Evolutionary conservation across 2,329 filamentous ascomycete genomes (phyloP).

Genomic region (Sporothrix schenckii): DNA sequence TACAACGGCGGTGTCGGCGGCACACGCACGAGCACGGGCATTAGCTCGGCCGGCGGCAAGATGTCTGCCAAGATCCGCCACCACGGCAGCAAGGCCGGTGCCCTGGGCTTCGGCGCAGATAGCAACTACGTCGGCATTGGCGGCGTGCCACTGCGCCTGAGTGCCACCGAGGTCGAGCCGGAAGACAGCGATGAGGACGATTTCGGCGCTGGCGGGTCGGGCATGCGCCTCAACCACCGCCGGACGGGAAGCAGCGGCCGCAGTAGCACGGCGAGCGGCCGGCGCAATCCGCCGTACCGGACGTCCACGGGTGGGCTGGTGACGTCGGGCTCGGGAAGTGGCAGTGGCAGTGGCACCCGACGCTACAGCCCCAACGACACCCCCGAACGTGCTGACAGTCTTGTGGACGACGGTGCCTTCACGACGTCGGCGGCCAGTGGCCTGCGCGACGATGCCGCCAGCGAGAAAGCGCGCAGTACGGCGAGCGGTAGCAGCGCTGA

Average conservation of each 20-base stretch:
- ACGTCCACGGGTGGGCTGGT: constrained; percentile 51
- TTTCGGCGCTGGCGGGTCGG: constrained; percentile 40
- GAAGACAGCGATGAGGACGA: constrained; percentile 80
- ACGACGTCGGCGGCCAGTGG: constrained; percentile 22
- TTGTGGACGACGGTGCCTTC: constrained; percentile 44
- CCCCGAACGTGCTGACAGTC: constrained; percentile 58
- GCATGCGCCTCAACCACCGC: constrained; percentile 61
- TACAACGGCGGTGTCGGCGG: constrained; percentile 50
- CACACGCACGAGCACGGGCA: constrained; percentile 64
- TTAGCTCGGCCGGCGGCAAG: constrained; percentile 60
- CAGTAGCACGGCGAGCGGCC: constrained; percentile 64
- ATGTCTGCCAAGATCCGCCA: constrained; percentile 87
- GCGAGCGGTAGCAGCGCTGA: constrained; percentile 62
- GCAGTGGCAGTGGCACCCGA: constrained; percentile 34
- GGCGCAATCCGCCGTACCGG: constrained; percentile 54
- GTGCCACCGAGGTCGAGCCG: constrained; percentile 92
- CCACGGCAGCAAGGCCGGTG: constrained; percentile 76
- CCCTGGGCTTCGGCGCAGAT: constrained; percentile 76
- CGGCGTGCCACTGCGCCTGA: constrained; percentile 86
- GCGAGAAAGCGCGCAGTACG: constrained; percentile 55
- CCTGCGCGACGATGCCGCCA: constrained; percentile 49
- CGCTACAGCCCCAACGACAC: constrained; percentile 59
- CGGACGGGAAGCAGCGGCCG: constrained; percentile 75
- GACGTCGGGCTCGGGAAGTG: constrained; percentile 42
- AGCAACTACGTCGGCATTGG: constrained; percentile 73